Evolutionary conservation across 352 stramenopile species (phyloP), one percentile per base, ranked within the genome.

Genomic region (Pythium phragmitis): DNA sequence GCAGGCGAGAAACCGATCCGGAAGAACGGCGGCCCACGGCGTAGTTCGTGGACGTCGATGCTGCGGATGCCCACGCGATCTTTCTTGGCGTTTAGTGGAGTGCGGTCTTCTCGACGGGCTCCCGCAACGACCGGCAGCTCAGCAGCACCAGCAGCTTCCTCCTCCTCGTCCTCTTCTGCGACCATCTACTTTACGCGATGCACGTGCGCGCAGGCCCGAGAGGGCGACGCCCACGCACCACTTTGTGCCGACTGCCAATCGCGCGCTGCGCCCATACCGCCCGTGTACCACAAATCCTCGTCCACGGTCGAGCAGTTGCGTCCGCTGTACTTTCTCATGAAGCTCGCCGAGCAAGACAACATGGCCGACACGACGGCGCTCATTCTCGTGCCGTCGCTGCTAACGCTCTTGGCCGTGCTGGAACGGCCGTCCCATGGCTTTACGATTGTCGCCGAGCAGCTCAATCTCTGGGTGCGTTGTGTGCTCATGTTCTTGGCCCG

Each of bases 311-410:
- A 85, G 28, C 70, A 87, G 23, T 56, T 95, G 52, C 73, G 77
- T 21, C 84, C 82, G 26, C 66, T 95, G 2, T 95, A 95, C 51
- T 95, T 93, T 66, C 70, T 93, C 13, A 95, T 95, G 84, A 95
- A 95, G 49, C 71, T 95, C 4, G 87, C 87, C 0, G 87, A 95
- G 56, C 87, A 95, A 68, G 87, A 95, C 67, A 93, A 93, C 50
- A 95, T 95, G 87, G 87, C 87, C 2, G 87, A 95, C 57, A 93
- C 87, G 39, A 94, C 84, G 0, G 87, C 87, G 7, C 77, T 95
- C 9, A 91, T 95, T 60, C 69, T 95, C 33, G 87, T 95, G 19
- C 87, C 87, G 39, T 92, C 87, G 14, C 66, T 95, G 19, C 47
- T 95, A 33, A 92, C 86, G 21, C 62, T 92, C 21, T 69, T 94